Evolutionary conservation across 768 basidiomycete species (phyloP).

Genomic region (Pulveroboletus sp.): DNA sequence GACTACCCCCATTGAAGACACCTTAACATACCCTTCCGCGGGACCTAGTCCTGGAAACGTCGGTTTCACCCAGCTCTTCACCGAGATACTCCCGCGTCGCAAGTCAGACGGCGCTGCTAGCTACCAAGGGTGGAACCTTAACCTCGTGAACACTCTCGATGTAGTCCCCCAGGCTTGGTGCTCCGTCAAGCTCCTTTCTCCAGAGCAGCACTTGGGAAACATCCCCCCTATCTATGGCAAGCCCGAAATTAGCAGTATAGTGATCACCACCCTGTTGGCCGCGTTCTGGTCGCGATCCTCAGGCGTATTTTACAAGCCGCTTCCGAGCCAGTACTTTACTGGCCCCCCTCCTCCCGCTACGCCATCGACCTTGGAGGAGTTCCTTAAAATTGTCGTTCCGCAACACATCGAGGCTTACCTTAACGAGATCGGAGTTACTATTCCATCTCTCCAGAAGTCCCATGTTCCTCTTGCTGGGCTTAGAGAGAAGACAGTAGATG

Average conservation of each 20-base stretch:
- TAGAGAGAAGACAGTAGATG: background rate
- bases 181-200: background rate
- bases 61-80: background rate
- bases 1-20: background rate
- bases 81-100: background rate
- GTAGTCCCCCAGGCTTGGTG: conserved; percentile 10
- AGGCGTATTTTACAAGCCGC: conserved; percentile 3
- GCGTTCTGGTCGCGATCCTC: background rate
- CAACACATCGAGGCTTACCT: background rate
- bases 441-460: background rate
- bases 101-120: background rate
- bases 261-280: no score
- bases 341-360: background rate
- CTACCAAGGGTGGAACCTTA: conserved; percentile 7
- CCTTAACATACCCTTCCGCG: background rate
- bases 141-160: conserved; percentile 6
- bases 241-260: background rate
- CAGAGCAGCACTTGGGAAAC: conserved; percentile 5
- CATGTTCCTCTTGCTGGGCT: background rate
- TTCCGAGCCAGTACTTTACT: conserved; percentile 8
- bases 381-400: no score
- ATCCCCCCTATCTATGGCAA: background rate
- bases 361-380: no score
- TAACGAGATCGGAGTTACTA: background rate
- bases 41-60: conserved; percentile 4